Conservation (phyloP, 2,329 filamentous ascomycete species). For the Fusarium bactridioides region DNA sequence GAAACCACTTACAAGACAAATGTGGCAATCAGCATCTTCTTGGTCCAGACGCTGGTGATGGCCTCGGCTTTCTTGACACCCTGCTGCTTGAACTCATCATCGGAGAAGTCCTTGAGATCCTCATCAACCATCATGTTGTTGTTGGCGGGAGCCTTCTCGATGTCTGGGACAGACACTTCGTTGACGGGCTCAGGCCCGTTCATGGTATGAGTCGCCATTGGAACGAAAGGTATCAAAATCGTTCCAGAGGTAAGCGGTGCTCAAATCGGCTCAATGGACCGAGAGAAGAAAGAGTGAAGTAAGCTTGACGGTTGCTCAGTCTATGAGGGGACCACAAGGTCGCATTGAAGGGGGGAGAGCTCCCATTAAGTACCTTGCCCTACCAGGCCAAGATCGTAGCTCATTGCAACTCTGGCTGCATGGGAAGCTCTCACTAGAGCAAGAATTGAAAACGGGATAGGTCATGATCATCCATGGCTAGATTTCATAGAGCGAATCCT, state of each 20-base stretch:
- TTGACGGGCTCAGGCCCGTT: constrained; percentile 17
- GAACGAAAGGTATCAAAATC: neutral
- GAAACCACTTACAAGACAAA: constrained; percentile 42
- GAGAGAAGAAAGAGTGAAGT: neutral
- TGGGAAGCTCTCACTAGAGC: constrained; percentile 1
- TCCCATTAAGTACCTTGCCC: constrained; percentile 11
- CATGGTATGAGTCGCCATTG: constrained; percentile 11
- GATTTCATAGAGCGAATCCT: constrained; percentile 8
- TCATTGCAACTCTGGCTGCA: neutral
- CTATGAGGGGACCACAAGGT: neutral
- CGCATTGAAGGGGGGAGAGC: neutral
- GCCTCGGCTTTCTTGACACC: constrained; percentile 46
- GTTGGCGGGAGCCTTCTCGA: constrained; percentile 13
- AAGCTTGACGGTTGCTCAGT: neutral
- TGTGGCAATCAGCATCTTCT: constrained; percentile 42
- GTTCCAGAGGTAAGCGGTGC: neutral
- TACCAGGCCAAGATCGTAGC: neutral
- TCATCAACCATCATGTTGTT: constrained; percentile 5
- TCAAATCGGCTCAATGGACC: neutral
- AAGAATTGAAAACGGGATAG: neutral
- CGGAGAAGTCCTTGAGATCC: neutral
- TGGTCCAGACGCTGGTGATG: constrained; percentile 50
- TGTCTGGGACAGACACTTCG: constrained; percentile 11
- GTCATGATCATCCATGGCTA: constrained; percentile 17
- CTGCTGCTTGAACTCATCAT: constrained; percentile 23